phyloP scores from a whole-genome alignment of 106 monocot genomes.

The Apostasia ramifera region DNA sequence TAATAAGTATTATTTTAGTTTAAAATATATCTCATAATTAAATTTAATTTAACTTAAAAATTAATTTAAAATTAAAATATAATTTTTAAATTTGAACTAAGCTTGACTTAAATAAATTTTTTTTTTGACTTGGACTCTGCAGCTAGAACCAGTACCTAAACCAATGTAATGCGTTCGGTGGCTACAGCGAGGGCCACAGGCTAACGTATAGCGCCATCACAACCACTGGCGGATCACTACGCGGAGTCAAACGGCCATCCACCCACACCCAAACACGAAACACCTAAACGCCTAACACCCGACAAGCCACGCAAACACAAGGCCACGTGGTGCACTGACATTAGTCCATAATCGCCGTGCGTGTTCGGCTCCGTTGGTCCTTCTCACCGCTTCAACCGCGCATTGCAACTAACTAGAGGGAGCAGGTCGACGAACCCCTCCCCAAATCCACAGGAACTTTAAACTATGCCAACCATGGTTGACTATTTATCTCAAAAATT shows the following conservation, averaged over 20 bases:
- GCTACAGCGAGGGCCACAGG: neutral
- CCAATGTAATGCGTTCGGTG: too few species aligned
- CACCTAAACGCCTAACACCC: neutral
- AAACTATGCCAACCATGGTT: too few species aligned
- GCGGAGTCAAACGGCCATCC: neutral
- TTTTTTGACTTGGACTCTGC: too few species aligned
- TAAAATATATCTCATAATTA: too few species aligned
- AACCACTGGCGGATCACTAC: neutral
- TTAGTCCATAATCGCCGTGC: neutral
- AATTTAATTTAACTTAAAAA: too few species aligned
- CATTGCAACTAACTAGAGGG: neutral
- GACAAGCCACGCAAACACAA: neutral
- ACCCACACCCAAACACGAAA: neutral
- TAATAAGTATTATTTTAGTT: too few species aligned
- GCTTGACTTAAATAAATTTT: too few species aligned
- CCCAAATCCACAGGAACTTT: neutral
- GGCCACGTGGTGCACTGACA: neutral
- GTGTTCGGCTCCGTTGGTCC: neutral
- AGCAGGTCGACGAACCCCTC: constrained; percentile 2
- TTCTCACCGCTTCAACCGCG: neutral
- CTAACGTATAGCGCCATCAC: neutral
- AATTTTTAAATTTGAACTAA: too few species aligned
- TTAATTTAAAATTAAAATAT: too few species aligned
- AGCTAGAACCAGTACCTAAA: too few species aligned
- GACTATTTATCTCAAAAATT: too few species aligned